Conservation (phyloP, 352 stramenopile genomes). For the Globisporangium cylindrosporum region DNA sequence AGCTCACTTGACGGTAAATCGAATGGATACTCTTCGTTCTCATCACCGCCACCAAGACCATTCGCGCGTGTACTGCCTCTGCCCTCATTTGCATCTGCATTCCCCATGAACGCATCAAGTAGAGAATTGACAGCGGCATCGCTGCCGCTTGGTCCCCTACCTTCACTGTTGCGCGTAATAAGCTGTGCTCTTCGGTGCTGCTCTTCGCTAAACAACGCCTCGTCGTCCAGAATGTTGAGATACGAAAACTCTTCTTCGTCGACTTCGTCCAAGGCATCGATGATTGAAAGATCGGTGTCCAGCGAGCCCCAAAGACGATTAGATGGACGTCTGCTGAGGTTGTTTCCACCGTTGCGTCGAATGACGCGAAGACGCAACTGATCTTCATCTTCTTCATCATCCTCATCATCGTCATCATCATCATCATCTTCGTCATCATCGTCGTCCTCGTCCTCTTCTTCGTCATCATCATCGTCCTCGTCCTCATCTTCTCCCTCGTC, state of each 20-base stretch:
- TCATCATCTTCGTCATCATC: conserved; percentile 67
- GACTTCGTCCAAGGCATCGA: conserved; percentile 78
- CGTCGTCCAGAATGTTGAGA: conserved; percentile 69
- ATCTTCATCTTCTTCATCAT: conserved; percentile 62
- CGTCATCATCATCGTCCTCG: conserved; percentile 54
- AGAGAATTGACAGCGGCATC: conserved; percentile 12
- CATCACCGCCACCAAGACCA: not conserved
- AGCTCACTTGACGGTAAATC: conserved; percentile 19
- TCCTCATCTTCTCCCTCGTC: conserved; percentile 25
- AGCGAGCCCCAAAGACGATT: conserved; percentile 69
- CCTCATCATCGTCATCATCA: conserved; percentile 50
- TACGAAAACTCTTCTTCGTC: conserved; percentile 86
- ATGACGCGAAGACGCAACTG: conserved; percentile 49
- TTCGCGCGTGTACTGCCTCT: not conserved
- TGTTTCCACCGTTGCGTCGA: conserved; percentile 33
- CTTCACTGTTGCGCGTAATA: conserved; percentile 19
- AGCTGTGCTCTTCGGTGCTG: conserved; percentile 42
- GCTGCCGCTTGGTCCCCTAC: not conserved
- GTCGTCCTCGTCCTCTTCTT: conserved; percentile 56
- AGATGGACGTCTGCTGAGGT: conserved; percentile 30
- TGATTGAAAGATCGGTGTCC: conserved; percentile 59
- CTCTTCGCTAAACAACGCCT: conserved; percentile 53
- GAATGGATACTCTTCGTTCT: conserved; percentile 16
- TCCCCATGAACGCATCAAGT: conserved; percentile 16
- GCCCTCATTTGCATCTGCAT: conserved; percentile 4